Conservation (phyloP, 768 basidiomycete species). For the Lactarius sp. region DNA sequence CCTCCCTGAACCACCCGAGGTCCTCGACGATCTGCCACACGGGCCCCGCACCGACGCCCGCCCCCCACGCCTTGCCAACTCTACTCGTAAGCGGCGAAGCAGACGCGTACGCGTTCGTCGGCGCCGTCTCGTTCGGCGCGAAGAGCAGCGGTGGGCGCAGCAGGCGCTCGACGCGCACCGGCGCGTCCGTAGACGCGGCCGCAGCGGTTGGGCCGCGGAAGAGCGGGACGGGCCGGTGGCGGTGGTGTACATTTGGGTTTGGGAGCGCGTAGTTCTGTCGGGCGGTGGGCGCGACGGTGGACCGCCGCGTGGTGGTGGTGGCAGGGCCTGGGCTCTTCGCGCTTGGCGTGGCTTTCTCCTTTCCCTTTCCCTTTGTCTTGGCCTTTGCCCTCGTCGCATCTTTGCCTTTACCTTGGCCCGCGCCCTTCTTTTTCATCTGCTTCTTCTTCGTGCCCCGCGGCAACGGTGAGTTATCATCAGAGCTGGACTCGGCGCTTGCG, state of each 20-base stretch:
- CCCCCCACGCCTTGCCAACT: constrained; percentile 67
- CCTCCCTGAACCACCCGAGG: constrained; percentile 72
- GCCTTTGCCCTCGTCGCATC: constrained; percentile 4
- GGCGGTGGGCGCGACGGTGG: constrained; percentile 25
- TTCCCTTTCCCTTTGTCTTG: neutral
- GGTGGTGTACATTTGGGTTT: constrained; percentile 63
- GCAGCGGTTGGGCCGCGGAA: constrained; percentile 39
- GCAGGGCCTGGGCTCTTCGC: neutral
- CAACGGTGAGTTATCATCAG: constrained; percentile 29
- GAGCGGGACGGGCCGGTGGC: constrained; percentile 64
- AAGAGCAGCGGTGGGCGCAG: constrained; percentile 48
- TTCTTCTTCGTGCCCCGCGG: constrained; percentile 27
- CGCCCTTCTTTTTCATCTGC: constrained; percentile 26
- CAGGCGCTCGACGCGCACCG: constrained; percentile 51
- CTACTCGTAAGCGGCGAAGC: constrained; percentile 45
- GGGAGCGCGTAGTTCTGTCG: constrained; percentile 57
- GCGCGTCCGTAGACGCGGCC: neutral
- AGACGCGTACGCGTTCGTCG: constrained; percentile 56
- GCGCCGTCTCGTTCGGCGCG: constrained; percentile 34
- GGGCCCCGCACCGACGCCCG: constrained; percentile 70
- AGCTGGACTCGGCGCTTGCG: neutral
- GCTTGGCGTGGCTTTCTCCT: neutral
- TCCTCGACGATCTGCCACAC: constrained; percentile 79
- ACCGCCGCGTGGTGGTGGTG: neutral
- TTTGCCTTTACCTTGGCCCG: constrained; percentile 4